Base-by-base conservation (phyloP, 2,329 filamentous ascomycete genomes). In the Verticillium isaacii region DNA sequence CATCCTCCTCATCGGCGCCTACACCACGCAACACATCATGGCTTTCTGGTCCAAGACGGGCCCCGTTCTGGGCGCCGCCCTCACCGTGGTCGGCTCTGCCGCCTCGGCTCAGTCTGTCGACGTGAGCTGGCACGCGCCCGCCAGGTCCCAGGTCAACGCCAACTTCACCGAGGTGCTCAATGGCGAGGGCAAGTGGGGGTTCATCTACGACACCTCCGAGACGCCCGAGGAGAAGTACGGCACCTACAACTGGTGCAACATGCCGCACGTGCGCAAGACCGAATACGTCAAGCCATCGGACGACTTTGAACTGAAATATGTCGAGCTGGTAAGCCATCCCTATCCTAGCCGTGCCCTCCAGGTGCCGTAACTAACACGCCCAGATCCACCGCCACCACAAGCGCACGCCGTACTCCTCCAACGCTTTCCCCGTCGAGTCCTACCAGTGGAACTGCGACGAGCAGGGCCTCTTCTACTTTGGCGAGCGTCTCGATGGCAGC, bases 321-420 rank as follows among this genome's bases (percentile, higher is more conserved):
- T 94, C 8, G 91, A 94, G 75, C 77, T 93, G 68, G 86, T 90
- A 74, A 74, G 73, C 82, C 77, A 6, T 29, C 29, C 29, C 19
- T 32, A 34, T 50, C 5, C 6, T 19, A 29, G 34, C 54, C 65
- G 37, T 59, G 60, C 50, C 32, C 62, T 50, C 25, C 36, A 14
- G 11, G 23, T 9, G 52, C 19, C 54, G 32, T 29, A 32, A 15
- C 29, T 14, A 7, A 19, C 17, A n/a, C 6, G 9, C 34, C 14
- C 52, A 88, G 82, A 89, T 93, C 58, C 91, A 95, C 70, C 85
- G 92, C 59, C 92, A 95, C 71, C 91, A 95, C 74, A 95, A 95
- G 72, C 85, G 92, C 25, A 95, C 91, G 0, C 91, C 91, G 0
- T 95, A 95, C 71, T 85, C 89, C 1, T 81, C 83, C 60, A 96